Conservation (phyloP, 2,329 filamentous ascomycete genomes). For the Cyclaneusma minus region DNA sequence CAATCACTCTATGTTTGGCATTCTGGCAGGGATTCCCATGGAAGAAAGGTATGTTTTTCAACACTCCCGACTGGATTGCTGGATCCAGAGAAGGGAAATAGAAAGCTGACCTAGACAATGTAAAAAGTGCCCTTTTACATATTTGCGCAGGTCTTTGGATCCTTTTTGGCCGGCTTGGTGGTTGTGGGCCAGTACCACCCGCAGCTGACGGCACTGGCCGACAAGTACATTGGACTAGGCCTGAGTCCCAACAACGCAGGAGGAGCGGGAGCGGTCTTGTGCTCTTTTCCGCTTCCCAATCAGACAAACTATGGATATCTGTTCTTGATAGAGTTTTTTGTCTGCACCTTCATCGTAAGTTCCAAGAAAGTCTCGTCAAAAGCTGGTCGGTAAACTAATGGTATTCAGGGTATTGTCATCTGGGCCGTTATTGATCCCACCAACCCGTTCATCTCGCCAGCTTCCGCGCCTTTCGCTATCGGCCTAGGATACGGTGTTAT, state of each 20-base stretch:
- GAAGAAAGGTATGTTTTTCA: conserved; percentile 32
- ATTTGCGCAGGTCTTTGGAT: conserved; percentile 37
- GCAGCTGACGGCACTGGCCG: conserved; percentile 27
- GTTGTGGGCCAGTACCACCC: conserved; percentile 41
- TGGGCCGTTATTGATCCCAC: conserved; percentile 41
- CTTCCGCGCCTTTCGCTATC: conserved; percentile 34
- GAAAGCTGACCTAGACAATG: too few relatives aligned
- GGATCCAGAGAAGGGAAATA: neutral
- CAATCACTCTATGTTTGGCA: conserved; percentile 28
- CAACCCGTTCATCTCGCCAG: conserved; percentile 36
- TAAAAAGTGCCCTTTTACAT: conserved; percentile 39
- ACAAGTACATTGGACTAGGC: conserved; percentile 14
- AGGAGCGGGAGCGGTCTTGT: conserved; percentile 37
- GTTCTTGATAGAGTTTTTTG: conserved; percentile 43
- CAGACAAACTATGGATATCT: conserved; percentile 39
- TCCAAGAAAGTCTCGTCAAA: neutral
- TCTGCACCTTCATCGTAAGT: conserved; percentile 34
- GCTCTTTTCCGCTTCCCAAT: conserved; percentile 31
- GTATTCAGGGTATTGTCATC: conserved; percentile 30
- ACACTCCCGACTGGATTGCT: too few relatives aligned
- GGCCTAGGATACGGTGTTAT: conserved; percentile 36
- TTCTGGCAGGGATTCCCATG: conserved; percentile 43
- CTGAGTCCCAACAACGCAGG: conserved; percentile 26
- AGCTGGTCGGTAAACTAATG: neutral
- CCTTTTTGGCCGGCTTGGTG: conserved; percentile 37